Evolutionary conservation across 2,329 filamentous ascomycete species (phyloP), one percentile per base, ranked within the genome.

Genomic region (Cadophora malorum): DNA sequence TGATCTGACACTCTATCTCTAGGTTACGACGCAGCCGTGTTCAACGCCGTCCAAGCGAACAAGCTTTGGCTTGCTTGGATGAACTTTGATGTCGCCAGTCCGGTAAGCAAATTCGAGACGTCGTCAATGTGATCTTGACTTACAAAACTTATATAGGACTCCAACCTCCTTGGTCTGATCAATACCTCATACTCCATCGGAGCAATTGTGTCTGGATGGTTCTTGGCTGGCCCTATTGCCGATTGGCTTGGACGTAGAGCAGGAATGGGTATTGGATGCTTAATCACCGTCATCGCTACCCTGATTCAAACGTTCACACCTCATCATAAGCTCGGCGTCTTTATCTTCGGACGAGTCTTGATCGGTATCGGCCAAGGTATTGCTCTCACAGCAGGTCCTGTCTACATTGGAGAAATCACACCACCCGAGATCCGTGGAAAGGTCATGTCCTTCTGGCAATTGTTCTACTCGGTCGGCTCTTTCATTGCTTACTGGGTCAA

Each of bases 141-240:
- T 28, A 58, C 47, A 80, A 41, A 77, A 78, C 0, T 70, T 72
- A 35, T 12, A 63, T 79, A 74, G 72, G 38, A 69, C 52, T 66
- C 63, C 0, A 80, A 84, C 65, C 80, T 81, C 19, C 83, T 87
- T 59, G 86, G 85, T 61, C 81, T 84, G 1, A 81, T 92, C 76
- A 92, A 91, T 73, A 91, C 90, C 1, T 84, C 88, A 8, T 91
- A 92, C 76, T 91, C 88, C 0, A 89, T 92, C 59, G 90, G 90
- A 67, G 90, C 89, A 66, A 90, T 92, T 60, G 83, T 91, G 23
- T 86, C 88, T 49, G 90, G 90, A 61, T 91, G 90, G 81, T 91
- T 91, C 81, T 75, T 91, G 8, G 88, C 86, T 69, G 90, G 90
- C 1, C 90, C 89, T 56, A 56, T 63, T n/a, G 52, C 52, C 25